Conservation (phyloP, 345 rosid genomes). For the Ailanthus altissimus region DNA sequence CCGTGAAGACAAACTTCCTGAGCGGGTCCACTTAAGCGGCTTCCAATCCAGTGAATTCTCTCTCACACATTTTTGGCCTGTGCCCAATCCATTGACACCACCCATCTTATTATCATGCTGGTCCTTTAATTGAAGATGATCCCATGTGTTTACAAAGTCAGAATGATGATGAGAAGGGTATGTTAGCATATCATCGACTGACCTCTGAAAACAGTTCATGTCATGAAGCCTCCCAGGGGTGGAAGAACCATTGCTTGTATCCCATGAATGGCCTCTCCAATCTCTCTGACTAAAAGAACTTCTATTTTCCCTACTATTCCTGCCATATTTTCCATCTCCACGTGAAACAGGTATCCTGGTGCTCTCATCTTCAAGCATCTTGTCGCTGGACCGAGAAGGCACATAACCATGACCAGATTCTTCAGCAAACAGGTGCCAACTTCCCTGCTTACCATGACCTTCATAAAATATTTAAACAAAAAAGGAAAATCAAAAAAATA, state of each 20-base stretch:
- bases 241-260: constrained; percentile 61
- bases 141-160: constrained; percentile 49
- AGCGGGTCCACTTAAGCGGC: constrained; percentile 68
- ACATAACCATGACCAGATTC: constrained; percentile 65
- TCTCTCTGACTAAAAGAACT: constrained; percentile 69
- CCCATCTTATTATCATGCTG: constrained; percentile 46
- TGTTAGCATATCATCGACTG: constrained; percentile 54
- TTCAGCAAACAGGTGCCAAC: constrained; percentile 64
- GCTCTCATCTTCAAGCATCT: constrained; percentile 62
- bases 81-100: constrained; percentile 46
- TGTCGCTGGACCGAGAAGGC: constrained; percentile 56
- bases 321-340: constrained; percentile 68
- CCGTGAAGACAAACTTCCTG: constrained; percentile 79
- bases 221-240: constrained; percentile 57
- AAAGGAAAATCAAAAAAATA: constrained; percentile 27
- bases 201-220: constrained; percentile 50
- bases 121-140: constrained; percentile 55
- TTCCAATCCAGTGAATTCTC: constrained; percentile 73
- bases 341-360: constrained; percentile 49
- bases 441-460: constrained; percentile 95
- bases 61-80: constrained; percentile 48
- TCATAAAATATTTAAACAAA: constrained; percentile 44
- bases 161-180: constrained; percentile 48
- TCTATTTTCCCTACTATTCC: constrained; percentile 66
- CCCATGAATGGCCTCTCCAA: constrained; percentile 72